Base-by-base conservation (phyloP, 495 filamentous ascomycete species). In the Xanthoparmelia taractica region DNA sequence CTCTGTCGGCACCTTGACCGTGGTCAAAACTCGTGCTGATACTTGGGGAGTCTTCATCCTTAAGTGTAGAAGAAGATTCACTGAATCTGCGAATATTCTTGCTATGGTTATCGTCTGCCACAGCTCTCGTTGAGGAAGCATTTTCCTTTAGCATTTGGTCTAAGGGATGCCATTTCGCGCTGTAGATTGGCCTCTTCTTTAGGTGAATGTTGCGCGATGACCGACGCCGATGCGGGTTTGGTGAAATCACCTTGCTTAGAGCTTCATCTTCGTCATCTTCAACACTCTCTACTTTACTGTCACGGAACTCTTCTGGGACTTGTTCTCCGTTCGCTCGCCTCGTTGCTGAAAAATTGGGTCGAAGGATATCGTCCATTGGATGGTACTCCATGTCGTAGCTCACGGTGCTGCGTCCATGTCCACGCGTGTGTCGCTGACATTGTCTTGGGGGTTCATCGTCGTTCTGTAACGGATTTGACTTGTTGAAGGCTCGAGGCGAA, bases 311-410 rank as follows among this genome's bases (percentile, higher is more conserved):
- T 29, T 31, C n/a, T 18, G 50, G 17, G 20, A 29, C 54, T 41
- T 54, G 50, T 17, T 36, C 45, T 37, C 23, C 41, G n/a, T 13
- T 41, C 8, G 55, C 41, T 41, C 40, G 61, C 7, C 52, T 47
- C 45, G 41, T 58, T 11, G 59, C 59, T 15, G 73, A 66, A 4
- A 43, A 63, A 15, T 41, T 61, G 4, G 72, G 73, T 29, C 63
- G 54, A 18, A 70, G 50, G 18, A 68, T 45, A 31, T 69, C 67
- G 43, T 73, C 73, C 67, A 75, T 71, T 25, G 73, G 73, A 63
- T 76, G 73, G 33, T 67, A 71, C 63, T 70, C 71, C 63, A 66
- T 60, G 27, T 74, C 70, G 52, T 75, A 75, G 36, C 40, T 63
- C 18, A 52, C 47, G 8, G 41, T 15, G n/a, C 29, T 57, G 10